Evolutionary conservation across 1,284 basidiomycete genomes (phyloP).

Genomic region (Sporisorium exsertum): DNA sequence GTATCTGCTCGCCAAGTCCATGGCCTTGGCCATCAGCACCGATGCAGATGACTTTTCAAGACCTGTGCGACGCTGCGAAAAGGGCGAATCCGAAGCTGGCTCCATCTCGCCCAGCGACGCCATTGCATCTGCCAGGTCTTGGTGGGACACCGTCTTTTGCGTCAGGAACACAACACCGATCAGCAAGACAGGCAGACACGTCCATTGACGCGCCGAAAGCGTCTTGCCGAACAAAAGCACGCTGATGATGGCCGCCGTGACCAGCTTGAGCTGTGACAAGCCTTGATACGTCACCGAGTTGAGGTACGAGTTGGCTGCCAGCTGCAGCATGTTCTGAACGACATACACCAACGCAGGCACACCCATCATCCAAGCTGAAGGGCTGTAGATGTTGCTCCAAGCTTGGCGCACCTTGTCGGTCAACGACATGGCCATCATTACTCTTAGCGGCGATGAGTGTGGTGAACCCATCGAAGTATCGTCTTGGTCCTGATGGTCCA

Average conservation of each 20-base stretch:
- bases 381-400: conserved; percentile 24
- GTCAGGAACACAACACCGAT: conserved; percentile 24
- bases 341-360: conserved; percentile 43
- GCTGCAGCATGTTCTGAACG: conserved; percentile 44
- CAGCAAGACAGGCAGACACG: conserved; percentile 29
- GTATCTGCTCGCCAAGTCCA: conserved; percentile 4
- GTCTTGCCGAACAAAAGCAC: conserved; percentile 27
- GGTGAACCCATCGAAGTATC: background rate
- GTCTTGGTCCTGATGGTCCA: background rate
- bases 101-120: background rate
- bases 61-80: conserved; percentile 1
- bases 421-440: background rate
- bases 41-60: background rate
- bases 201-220: conserved; percentile 31
- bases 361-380: conserved; percentile 40
- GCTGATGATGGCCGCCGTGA: conserved; percentile 42
- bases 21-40: conserved; percentile 9
- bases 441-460: background rate
- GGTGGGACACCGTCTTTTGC: conserved; percentile 5
- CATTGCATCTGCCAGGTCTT: conserved; percentile 12
- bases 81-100: conserved; percentile 14
- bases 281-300: conserved; percentile 42
- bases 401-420: background rate
- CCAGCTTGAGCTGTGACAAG: conserved; percentile 43
- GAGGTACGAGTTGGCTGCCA: conserved; percentile 35